Percentiles rank a stretch among this genome's conserved stretches.
phyloP scores from a whole-genome alignment of 306 rosid species.

The Cucurbita moschata region DNA sequence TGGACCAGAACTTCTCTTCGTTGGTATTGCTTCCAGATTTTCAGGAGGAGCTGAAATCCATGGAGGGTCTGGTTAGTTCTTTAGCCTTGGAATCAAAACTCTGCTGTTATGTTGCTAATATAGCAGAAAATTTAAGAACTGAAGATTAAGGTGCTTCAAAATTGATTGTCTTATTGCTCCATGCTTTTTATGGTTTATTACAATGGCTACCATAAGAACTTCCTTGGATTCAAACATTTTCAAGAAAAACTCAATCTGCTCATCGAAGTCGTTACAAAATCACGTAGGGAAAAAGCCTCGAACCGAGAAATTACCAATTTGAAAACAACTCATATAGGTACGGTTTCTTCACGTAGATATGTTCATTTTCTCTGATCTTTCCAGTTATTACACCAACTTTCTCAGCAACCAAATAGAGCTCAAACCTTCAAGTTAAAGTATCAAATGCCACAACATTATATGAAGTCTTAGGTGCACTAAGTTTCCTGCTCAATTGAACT shows the following conservation, averaged over 20 bases:
- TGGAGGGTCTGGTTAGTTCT: conserved; percentile 31
- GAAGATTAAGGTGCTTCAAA: neutral
- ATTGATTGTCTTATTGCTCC: neutral
- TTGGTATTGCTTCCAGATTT: conserved; percentile 56
- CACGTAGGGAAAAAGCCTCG: too few relatives aligned
- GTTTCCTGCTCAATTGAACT: too few relatives aligned
- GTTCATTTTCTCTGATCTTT: too few relatives aligned
- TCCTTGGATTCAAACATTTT: conserved; percentile 51
- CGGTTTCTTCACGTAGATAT: too few relatives aligned
- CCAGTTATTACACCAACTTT: too few relatives aligned
- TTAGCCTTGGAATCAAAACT: conserved; percentile 46
- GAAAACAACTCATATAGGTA: too few relatives aligned
- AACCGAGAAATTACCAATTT: too few relatives aligned
- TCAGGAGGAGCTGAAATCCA: conserved; percentile 51
- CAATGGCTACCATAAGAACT: conserved; percentile 41
- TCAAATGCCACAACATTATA: too few relatives aligned
- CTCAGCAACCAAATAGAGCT: too few relatives aligned
- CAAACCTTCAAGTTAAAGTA: too few relatives aligned
- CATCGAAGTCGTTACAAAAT: conserved; percentile 15
- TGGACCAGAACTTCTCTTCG: conserved; percentile 62
- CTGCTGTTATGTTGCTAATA: conserved; percentile 33
- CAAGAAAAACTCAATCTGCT: conserved; percentile 34
- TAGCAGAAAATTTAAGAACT: conserved; percentile 22
- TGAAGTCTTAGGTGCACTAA: too few relatives aligned
- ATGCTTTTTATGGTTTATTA: conserved; percentile 19